Evolutionary conservation across 345 rosid genomes (phyloP).

Genomic region (Reutealis trisperma): DNA sequence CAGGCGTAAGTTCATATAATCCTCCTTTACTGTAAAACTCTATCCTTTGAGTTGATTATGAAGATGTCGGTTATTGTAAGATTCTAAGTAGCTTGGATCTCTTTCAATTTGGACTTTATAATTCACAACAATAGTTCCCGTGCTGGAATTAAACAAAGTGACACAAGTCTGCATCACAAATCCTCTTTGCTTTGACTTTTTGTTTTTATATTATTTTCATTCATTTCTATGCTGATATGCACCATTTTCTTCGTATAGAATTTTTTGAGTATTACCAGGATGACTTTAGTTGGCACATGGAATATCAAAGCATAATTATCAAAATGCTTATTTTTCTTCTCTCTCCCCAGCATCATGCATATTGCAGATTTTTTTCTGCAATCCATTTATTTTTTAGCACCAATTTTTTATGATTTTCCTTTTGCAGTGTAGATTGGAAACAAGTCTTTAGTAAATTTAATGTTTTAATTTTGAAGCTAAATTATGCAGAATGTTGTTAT

Average conservation of each 20-base stretch:
- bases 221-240: not conserved
- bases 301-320: conserved; percentile 1
- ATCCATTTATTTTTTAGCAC: not conserved
- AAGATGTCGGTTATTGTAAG: not conserved
- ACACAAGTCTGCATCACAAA: not conserved
- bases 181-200: not conserved
- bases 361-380: not conserved
- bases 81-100: not conserved
- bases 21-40: not conserved
- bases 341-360: not conserved
- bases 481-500: conserved; percentile 63
- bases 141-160: not conserved
- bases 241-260: not conserved
- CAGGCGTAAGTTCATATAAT: not conserved
- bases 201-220: not conserved
- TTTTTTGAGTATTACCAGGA: not conserved
- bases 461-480: conserved; percentile 16
- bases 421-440: conserved; percentile 2
- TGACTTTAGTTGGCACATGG: not conserved
- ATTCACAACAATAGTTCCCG: not conserved
- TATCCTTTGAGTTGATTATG: not conserved
- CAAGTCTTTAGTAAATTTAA: conserved; percentile 1
- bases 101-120: not conserved
- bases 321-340: not conserved
- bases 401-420: not conserved